Conservation (phyloP, 164 flowering plant genomes). For the Echeveria elegans region DNA sequence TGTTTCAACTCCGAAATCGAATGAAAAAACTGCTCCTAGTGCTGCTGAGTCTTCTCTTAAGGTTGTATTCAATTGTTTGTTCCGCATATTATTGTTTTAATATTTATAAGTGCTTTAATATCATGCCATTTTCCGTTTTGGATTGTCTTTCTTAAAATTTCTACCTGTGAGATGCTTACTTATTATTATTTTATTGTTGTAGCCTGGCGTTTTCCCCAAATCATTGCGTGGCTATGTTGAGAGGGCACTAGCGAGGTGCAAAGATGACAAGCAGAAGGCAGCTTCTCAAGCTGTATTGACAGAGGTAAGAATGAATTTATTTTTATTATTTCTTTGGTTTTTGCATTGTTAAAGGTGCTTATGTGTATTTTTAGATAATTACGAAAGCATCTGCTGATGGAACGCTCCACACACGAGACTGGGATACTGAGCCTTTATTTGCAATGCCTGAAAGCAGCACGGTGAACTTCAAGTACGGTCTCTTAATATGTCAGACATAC, state of each 20-base stretch:
- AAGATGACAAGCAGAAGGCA: conserved; percentile 61
- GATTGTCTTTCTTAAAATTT: neutral
- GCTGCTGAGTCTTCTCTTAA: conserved; percentile 53
- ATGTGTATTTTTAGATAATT: conserved; percentile 45
- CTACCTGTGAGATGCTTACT: neutral
- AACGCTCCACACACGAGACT: conserved; percentile 68
- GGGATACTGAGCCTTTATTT: conserved; percentile 94
- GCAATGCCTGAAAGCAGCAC: conserved; percentile 31
- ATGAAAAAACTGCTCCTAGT: conserved; percentile 29
- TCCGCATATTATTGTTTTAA: neutral
- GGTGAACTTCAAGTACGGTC: conserved; percentile 43
- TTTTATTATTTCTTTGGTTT: neutral
- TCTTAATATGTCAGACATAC: conserved; percentile 14
- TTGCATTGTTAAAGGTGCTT: conserved; percentile 5
- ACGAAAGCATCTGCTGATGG: conserved; percentile 77
- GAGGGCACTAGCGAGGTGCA: conserved; percentile 87
- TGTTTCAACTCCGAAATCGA: conserved; percentile 54
- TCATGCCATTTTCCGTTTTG: neutral
- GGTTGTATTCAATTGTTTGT: conserved; percentile 29
- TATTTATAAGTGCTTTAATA: neutral
- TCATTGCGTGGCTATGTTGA: conserved; percentile 84
- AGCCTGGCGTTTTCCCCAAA: conserved; percentile 69
- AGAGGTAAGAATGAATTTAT: conserved; percentile 42
- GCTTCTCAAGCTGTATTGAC: conserved; percentile 69
- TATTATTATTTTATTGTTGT: conserved; percentile 9